Evolutionary conservation across 2,329 filamentous ascomycete species (phyloP).

Genomic region (Phialophora tarda): DNA sequence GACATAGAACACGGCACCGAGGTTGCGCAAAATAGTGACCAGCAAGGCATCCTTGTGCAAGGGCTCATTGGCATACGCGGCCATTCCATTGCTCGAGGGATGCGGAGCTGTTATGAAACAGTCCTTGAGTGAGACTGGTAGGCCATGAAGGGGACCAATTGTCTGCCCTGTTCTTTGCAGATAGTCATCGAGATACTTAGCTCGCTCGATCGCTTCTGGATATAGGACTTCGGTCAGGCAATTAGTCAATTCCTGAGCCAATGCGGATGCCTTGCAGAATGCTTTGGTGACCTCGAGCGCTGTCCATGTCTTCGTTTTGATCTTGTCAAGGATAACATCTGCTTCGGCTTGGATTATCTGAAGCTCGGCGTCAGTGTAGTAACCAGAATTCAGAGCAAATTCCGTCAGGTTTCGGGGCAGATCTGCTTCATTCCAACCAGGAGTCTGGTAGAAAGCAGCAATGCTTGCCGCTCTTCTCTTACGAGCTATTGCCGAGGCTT

Average conservation of each 20-base stretch:
- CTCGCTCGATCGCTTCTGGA: slow-evolving; percentile 57
- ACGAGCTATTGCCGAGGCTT: slow-evolving; percentile 47
- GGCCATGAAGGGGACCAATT: slow-evolving; percentile 69
- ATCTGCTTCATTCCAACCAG: slow-evolving; percentile 34
- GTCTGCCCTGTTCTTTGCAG: slow-evolving; percentile 52
- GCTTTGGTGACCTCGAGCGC: slow-evolving; percentile 60
- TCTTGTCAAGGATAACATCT: slow-evolving; percentile 44
- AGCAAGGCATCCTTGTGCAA: slow-evolving; percentile 42
- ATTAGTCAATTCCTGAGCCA: slow-evolving; percentile 54
- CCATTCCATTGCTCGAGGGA: slow-evolving; percentile 47
- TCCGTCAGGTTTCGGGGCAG: slow-evolving; percentile 39
- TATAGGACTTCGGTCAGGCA: slow-evolving; percentile 66
- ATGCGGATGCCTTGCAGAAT: slow-evolving; percentile 57
- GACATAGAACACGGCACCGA: slow-evolving; percentile 58
- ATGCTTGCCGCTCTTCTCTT: slow-evolving; percentile 41
- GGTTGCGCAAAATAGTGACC: slow-evolving; percentile 47
- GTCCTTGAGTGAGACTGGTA: slow-evolving; percentile 63
- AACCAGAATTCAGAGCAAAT: slow-evolving; percentile 55
- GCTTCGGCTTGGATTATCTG: slow-evolving; percentile 54
- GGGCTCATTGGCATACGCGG: slow-evolving; percentile 46
- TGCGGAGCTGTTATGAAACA: slow-evolving; percentile 40
- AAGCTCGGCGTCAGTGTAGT: slow-evolving; percentile 62
- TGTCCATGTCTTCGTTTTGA: slow-evolving; percentile 52
- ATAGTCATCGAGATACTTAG: slow-evolving; percentile 60
- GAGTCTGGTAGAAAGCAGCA: slow-evolving; percentile 37